These are phyloP conservation scores for Fagopyrum tataricum DNA, from an alignment of 148 eudicot species.

Conservation along the genomic window DNA sequence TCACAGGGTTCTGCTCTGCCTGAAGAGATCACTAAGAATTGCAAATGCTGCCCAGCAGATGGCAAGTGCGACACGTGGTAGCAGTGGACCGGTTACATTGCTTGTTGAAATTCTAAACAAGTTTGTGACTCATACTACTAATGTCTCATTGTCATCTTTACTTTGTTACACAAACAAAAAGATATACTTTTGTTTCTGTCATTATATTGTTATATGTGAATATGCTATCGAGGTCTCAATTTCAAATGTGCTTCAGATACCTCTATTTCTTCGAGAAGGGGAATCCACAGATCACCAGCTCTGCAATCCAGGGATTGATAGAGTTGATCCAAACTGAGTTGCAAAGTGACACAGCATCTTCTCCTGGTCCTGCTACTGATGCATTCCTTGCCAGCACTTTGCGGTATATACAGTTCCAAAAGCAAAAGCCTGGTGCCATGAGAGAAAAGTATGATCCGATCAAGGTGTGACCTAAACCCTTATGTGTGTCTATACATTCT, in stretches of 20 bases:
- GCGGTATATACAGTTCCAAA: constrained; percentile 92
- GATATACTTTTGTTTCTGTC: not conserved
- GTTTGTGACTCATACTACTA: constrained; percentile 35
- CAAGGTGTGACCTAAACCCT: constrained; percentile 36
- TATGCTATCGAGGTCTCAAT: not conserved
- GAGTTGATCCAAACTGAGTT: constrained; percentile 83
- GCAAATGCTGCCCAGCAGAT: constrained; percentile 99
- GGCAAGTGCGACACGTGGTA: constrained; percentile 93
- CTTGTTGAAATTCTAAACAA: constrained; percentile 96
- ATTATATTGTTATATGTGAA: not conserved
- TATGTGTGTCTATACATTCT: not conserved
- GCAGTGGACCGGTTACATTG: constrained; percentile 89
- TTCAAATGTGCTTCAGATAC: constrained; percentile 44
- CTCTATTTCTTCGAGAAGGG: constrained; percentile 89
- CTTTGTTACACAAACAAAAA: not conserved
- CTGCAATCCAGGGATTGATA: constrained; percentile 72
- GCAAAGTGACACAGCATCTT: constrained; percentile 56
- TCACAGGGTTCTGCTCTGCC: constrained; percentile 84
- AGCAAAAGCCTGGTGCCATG: constrained; percentile 91
- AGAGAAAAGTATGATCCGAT: constrained; percentile 74
- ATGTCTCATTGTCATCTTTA: not conserved
- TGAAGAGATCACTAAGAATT: constrained; percentile 88
- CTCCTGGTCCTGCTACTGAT: constrained; percentile 41
- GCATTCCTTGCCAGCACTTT: constrained; percentile 77
- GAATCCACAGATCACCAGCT: constrained; percentile 62